A percentile compares a stretch with the other conserved stretches of the same genome.
Evolutionary conservation across 164 flowering plant genomes (phyloP).

Genomic region (Amborella trichopoda): DNA sequence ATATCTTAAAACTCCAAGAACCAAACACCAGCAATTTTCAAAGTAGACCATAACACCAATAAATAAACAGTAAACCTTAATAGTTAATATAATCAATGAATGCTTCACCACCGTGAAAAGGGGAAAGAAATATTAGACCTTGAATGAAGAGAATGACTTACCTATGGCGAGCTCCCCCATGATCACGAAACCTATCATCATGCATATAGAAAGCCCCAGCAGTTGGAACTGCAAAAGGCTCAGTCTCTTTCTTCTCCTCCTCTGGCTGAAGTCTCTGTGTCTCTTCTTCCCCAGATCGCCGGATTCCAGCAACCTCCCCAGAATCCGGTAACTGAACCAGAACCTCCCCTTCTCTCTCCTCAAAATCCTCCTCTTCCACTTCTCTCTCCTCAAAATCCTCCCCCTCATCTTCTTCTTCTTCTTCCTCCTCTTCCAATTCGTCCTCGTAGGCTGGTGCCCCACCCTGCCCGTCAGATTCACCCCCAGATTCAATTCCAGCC

Average conservation of each 20-base stretch:
- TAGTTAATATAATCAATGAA: no score
- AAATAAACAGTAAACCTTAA: no score
- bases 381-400: conserved; percentile 8
- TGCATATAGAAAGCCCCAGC: conserved; percentile 99
- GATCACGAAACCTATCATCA: conserved; percentile 87
- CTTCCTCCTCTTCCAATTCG: conserved; percentile 27
- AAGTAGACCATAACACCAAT: no score
- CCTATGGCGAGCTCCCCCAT: conserved; percentile 54
- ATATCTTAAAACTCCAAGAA: no score
- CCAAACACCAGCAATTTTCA: no score
- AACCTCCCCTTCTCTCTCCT: conserved; percentile 12
- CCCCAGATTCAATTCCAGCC: conserved; percentile 39
- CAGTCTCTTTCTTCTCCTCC: conserved; percentile 75
- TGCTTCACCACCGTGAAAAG: no score
- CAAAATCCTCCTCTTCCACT: conserved; percentile 16
- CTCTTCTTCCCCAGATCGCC: conserved; percentile 3
- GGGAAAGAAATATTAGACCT: no score
- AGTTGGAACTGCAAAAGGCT: conserved; percentile 91
- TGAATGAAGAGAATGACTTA: conserved; percentile 5
- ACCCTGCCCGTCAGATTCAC: conserved; percentile 75
- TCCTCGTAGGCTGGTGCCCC: conserved; percentile 65
- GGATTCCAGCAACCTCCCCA: conserved; percentile 1
- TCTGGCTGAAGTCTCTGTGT: conserved; percentile 8
- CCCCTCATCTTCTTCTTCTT: conserved; percentile 10
- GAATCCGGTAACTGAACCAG: conserved; percentile 11